Evolutionary conservation across 73 alveolate species (phyloP).

Genomic region (Tetrahymena malaccensis): DNA sequence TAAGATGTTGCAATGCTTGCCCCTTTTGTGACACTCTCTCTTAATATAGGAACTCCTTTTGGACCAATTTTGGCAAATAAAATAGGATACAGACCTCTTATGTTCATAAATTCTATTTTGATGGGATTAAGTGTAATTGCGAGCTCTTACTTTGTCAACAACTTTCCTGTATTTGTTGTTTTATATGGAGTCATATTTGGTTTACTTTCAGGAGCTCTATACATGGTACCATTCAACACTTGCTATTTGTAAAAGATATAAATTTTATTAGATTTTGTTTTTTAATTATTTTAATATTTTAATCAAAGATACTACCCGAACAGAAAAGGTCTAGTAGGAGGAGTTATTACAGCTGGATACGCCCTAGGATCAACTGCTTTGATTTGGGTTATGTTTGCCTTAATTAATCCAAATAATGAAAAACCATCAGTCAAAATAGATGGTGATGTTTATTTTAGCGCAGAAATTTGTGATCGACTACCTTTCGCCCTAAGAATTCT

Average conservation of each 20-base stretch:
- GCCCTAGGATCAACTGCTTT: slow-evolving; percentile 49
- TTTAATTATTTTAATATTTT: neutral
- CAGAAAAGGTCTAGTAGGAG: slow-evolving; percentile 40
- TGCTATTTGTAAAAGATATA: neutral
- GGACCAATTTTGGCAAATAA: neutral
- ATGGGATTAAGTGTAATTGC: neutral
- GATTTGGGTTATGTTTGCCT: slow-evolving; percentile 29
- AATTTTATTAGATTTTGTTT: neutral
- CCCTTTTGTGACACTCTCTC: neutral
- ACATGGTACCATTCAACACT: slow-evolving; percentile 32
- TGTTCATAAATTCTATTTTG: neutral
- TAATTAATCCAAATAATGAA: slow-evolving; percentile 44
- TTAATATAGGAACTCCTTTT: neutral
- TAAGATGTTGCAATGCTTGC: neutral
- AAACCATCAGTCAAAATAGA: slow-evolving; percentile 16
- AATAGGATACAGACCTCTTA: neutral
- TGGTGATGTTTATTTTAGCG: neutral
- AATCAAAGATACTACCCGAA: slow-evolving; percentile 38
- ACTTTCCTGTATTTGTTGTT: neutral
- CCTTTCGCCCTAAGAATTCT: neutral
- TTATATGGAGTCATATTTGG: slow-evolving; percentile 33
- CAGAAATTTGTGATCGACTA: neutral
- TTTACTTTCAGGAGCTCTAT: slow-evolving; percentile 30
- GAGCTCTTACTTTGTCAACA: neutral
- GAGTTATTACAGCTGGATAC: slow-evolving; percentile 41